Evolutionary conservation across 345 rosid genomes (phyloP).

Genomic region (Carallia pectinifolia): DNA sequence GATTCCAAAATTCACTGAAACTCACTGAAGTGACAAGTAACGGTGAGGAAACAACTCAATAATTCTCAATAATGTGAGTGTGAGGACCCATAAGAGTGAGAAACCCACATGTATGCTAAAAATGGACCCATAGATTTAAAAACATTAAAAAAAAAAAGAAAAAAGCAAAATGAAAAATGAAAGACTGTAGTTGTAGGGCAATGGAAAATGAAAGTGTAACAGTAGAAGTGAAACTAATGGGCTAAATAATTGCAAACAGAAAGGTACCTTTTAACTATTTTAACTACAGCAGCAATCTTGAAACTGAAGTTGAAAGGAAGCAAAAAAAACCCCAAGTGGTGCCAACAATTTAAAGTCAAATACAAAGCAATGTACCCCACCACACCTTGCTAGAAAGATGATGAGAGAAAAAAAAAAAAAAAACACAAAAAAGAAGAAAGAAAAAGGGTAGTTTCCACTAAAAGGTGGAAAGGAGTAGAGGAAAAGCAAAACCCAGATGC

Average conservation of each 20-base stretch:
- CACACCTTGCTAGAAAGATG: background rate
- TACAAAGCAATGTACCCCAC: constrained; percentile 24
- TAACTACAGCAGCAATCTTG: background rate
- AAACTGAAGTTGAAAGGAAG: constrained; percentile 1
- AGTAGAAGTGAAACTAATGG: background rate
- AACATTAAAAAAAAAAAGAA: too few species aligned
- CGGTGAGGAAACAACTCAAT: background rate
- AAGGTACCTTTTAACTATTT: constrained; percentile 14
- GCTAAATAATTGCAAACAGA: constrained; percentile 5
- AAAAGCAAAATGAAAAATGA: background rate
- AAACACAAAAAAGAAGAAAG: background rate
- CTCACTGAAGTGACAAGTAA: constrained; percentile 20
- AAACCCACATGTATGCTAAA: background rate
- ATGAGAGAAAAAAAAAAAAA: background rate
- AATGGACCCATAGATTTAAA: background rate
- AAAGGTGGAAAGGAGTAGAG: background rate
- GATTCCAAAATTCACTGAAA: constrained; percentile 25
- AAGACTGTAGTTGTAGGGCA: background rate
- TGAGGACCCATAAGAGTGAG: constrained; percentile 3
- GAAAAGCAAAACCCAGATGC: background rate
- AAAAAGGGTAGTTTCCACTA: background rate
- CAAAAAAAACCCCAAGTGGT: background rate
- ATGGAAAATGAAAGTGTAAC: background rate
- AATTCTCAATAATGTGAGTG: constrained; percentile 14
- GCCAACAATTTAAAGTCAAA: constrained; percentile 17